Percentiles rank a stretch among this genome's conserved stretches.
Conservation (phyloP, 2,329 filamentous ascomycete species). For the Penicillium sp. region DNA sequence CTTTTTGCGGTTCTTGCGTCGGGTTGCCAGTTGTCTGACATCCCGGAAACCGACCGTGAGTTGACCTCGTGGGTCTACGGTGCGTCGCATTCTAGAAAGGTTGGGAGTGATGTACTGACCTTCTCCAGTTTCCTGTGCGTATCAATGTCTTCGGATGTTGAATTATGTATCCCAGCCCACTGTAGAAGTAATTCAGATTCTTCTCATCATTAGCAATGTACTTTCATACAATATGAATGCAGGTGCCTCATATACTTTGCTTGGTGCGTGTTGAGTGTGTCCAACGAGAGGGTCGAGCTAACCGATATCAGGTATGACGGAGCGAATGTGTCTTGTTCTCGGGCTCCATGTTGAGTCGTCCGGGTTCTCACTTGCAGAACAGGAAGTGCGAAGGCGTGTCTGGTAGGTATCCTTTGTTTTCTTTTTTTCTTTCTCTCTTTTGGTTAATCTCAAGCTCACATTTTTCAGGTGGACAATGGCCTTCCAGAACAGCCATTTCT, state of each 20-base stretch:
- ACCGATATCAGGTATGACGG: conserved; percentile 31
- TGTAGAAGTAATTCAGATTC: conserved; percentile 60
- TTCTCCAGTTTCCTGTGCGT: conserved; percentile 59
- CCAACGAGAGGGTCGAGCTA: conserved; percentile 20
- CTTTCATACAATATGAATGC: conserved; percentile 65
- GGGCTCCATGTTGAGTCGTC: conserved; percentile 57
- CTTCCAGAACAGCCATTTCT: conserved; percentile 62
- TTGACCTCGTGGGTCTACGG: conserved; percentile 64
- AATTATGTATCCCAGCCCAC: conserved; percentile 64
- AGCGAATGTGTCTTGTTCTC: conserved; percentile 56
- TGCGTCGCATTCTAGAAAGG: conserved; percentile 32
- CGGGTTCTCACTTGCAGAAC: conserved; percentile 48
- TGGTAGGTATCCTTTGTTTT: conserved; percentile 39
- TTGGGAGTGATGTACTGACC: conserved; percentile 11
- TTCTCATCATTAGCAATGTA: conserved; percentile 63
- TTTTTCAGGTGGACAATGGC: conserved; percentile 54
- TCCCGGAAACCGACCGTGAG: conserved; percentile 58
- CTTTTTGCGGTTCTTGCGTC: conserved; percentile 63
- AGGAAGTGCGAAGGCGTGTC: conserved; percentile 39
- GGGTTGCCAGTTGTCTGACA: conserved; percentile 59
- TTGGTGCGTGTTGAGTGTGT: conserved; percentile 41
- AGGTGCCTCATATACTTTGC: conserved; percentile 61
- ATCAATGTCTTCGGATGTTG: conserved; percentile 63
- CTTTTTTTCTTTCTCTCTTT: neutral
- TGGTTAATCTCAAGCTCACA: neutral